These are phyloP conservation scores for Lolium perenne DNA, from an alignment of 176 grass and related monocot species.

Conservation along the genomic window DNA sequence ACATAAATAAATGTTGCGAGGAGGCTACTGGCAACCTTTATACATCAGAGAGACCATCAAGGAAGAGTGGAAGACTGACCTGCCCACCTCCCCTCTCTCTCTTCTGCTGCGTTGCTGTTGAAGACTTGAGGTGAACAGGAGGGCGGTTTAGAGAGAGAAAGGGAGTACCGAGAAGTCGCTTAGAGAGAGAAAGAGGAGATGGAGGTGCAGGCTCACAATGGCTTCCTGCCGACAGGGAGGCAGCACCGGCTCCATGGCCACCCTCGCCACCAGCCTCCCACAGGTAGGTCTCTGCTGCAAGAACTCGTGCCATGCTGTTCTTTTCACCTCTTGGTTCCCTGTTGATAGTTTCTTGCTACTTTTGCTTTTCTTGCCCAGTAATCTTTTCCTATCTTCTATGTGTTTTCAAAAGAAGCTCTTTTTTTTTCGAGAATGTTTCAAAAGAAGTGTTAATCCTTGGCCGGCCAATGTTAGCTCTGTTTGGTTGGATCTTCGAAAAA, in stretches of 20 bases:
- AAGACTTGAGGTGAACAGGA: neutral
- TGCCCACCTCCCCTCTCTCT: neutral
- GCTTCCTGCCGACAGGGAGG: conserved; percentile 17
- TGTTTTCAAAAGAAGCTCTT: neutral
- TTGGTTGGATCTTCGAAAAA: neutral
- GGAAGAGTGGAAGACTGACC: neutral
- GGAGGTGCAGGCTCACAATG: conserved; percentile 33
- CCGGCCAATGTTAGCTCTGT: neutral
- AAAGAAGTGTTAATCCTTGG: neutral
- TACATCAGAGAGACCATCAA: neutral
- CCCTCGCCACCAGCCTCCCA: neutral
- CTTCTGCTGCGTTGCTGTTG: neutral
- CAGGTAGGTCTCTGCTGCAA: conserved; percentile 7
- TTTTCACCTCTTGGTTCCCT: neutral
- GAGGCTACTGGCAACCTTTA: neutral
- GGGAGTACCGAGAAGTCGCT: no score
- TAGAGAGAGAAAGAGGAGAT: conserved; percentile 23
- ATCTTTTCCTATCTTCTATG: neutral
- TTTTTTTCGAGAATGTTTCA: no score
- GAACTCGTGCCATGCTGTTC: neutral
- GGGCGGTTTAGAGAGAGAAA: neutral
- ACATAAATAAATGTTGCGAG: neutral
- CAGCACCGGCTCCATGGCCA: conserved; percentile 11
- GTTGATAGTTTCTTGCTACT: neutral
- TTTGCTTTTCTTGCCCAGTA: neutral